Evolutionary conservation across 208 protist species (phyloP), one percentile per base, ranked within the genome.

Genomic region (Leishmania tarentolae): DNA sequence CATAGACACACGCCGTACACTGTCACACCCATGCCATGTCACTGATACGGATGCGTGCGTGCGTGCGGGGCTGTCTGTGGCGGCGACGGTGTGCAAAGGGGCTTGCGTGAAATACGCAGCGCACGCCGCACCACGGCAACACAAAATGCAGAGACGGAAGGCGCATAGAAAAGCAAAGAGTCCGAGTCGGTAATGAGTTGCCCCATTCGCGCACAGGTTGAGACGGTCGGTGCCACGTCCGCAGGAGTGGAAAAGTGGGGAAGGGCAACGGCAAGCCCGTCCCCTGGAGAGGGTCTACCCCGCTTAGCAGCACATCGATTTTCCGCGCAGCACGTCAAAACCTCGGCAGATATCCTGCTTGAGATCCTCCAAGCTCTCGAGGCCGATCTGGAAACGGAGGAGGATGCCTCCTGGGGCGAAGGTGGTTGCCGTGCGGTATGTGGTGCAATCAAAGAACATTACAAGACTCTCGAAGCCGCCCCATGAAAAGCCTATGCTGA

Each of bases 391-490:
- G 63, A 80, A 80, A 35, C 79, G 79, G 13, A 86, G 47, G 3
- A 88, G 79, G 44, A 82, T 44, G 35, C 82, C 82, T 15, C 79
- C 85, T 6, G 75, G 82, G 5, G 80, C 73, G 53, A 79, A 83
- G 59, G 77, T 59, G 56, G 78, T 81, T 21, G 85, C 85, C 9
- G 85, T 86, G 76, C 85, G 82, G 70, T 66, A 82, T 24, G 28
- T 46, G 50, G 76, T 86, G 79, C 75, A 84, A 79, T 86, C 76
- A 76, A 86, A 84, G 56, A 57, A 68, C 80, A 83, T 79, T 69
- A 84, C 69, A 5, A 88, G 79, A 63, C 85, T 86, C 71, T 86
- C 81, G 42, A 84, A 86, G 3, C 81, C 85, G 35, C 82, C 85
- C 82, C 81, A 88, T 47, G 85, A 86, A 73, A 80, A 82, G 66